Percentiles rank a stretch among this genome's conserved stretches.
phyloP scores from a whole-genome alignment of 2,329 filamentous ascomycete genomes.

The Gaeumannomyces sp. region DNA sequence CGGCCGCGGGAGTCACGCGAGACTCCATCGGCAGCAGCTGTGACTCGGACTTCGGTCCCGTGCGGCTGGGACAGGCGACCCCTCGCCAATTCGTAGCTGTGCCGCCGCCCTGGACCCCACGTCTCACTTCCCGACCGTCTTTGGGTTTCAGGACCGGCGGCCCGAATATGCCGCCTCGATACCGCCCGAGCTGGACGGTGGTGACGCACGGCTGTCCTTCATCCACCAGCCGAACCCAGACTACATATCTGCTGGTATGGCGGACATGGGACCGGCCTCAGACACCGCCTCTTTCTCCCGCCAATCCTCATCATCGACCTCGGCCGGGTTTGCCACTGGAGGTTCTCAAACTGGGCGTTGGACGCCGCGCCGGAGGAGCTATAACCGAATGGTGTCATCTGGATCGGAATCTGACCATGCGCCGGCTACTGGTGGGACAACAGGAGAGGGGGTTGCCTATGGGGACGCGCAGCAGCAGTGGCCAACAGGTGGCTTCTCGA shows the following conservation, averaged over 20 bases:
- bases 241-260: constrained; percentile 24
- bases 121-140: constrained; percentile 27
- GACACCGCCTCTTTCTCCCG: not conserved
- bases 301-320: constrained; percentile 24
- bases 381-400: constrained; percentile 33
- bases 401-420: not conserved
- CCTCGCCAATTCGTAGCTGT: not conserved
- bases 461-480: not conserved
- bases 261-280: not conserved
- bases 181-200: constrained; percentile 27
- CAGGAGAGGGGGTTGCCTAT: not conserved
- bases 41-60: not conserved
- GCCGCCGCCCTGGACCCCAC: not conserved
- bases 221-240: constrained; percentile 46
- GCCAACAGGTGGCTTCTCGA: not conserved
- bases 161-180: constrained; percentile 27
- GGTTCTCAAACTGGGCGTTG: not conserved
- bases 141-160: constrained; percentile 35
- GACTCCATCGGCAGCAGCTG: not conserved
- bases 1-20: not conserved
- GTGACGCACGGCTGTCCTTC: constrained; percentile 23
- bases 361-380: constrained; percentile 32
- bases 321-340: constrained; percentile 16
- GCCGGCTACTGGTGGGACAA: not conserved
- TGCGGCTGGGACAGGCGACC: not conserved